Percentiles rank a stretch among this genome's conserved stretches.
These are phyloP conservation scores for Plectranthus barbatus DNA, from an alignment of 257 asterid species.

Conservation along the genomic window DNA sequence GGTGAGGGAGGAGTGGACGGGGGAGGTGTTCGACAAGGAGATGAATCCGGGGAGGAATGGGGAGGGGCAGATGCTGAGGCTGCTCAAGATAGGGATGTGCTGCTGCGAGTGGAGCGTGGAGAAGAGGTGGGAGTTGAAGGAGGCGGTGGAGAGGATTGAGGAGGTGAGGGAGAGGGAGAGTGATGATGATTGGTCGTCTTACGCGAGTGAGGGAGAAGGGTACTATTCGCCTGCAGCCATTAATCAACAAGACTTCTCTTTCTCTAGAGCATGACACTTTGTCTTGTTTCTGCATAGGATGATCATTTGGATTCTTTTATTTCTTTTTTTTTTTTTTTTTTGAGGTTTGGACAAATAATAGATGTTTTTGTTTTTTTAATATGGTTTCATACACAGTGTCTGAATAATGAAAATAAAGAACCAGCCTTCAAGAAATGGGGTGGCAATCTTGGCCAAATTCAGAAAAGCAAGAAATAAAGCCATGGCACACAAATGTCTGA, in stretches of 20 bases:
- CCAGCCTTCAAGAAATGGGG: slow-evolving; percentile 12
- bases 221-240: slow-evolving; percentile 28
- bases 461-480: background rate
- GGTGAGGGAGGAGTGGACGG: slow-evolving; percentile 68
- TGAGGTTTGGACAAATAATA: background rate
- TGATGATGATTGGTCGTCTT: slow-evolving; percentile 20
- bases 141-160: slow-evolving; percentile 43
- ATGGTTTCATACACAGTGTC: slow-evolving; percentile 10
- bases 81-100: slow-evolving; percentile 61
- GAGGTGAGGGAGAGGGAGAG: slow-evolving; percentile 39
- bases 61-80: slow-evolving; percentile 54
- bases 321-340: too few relatives aligned
- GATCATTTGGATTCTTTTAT: background rate
- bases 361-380: too few relatives aligned
- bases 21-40: slow-evolving; percentile 62
- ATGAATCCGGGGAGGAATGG: slow-evolving; percentile 22
- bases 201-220: slow-evolving; percentile 30
- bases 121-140: too few relatives aligned
- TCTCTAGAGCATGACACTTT: slow-evolving; percentile 10
- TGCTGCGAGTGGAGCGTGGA: slow-evolving; percentile 53
- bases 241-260: slow-evolving; percentile 31
- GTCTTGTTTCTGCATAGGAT: too few relatives aligned
- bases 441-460: slow-evolving; percentile 10
- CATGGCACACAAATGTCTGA: slow-evolving; percentile 16
- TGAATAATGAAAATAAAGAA: slow-evolving; percentile 18